A percentile compares a stretch with the other conserved stretches of the same genome.
phyloP scores from a whole-genome alignment of 768 basidiomycete species.

The Lentinula sp. region DNA sequence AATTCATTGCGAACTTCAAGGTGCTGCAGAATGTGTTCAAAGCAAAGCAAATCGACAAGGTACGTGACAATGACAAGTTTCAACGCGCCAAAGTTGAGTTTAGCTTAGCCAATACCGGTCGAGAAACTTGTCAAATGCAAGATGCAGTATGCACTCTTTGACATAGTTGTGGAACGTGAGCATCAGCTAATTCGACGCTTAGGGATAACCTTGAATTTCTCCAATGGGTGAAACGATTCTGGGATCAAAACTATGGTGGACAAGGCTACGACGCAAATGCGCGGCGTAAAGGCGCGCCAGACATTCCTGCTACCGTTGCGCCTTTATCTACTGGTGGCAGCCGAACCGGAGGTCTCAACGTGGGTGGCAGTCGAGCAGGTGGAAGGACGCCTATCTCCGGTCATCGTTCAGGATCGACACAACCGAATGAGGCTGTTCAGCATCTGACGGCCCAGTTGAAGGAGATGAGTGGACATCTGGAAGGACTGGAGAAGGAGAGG shows the following conservation, averaged over 20 bases:
- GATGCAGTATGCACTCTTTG: slow-evolving; percentile 76
- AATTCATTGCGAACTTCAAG: slow-evolving; percentile 93
- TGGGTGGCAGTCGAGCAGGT: slow-evolving; percentile 40
- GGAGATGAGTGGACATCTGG: slow-evolving; percentile 77
- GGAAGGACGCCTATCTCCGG: slow-evolving; percentile 72
- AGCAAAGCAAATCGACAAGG: slow-evolving; percentile 91
- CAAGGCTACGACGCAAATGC: slow-evolving; percentile 82
- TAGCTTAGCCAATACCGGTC: slow-evolving; percentile 81
- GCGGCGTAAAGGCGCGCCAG: slow-evolving; percentile 75
- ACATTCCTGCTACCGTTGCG: slow-evolving; percentile 74
- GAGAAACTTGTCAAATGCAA: slow-evolving; percentile 95
- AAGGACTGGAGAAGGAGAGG: slow-evolving; percentile 92
- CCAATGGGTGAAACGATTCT: slow-evolving; percentile 95
- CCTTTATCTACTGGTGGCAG: slow-evolving; percentile 41
- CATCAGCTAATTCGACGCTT: slow-evolving; percentile 5
- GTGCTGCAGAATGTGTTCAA: slow-evolving; percentile 92
- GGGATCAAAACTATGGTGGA: slow-evolving; percentile 89
- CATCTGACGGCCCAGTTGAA: slow-evolving; percentile 70
- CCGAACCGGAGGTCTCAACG: slow-evolving; percentile 22
- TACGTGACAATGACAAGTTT: slow-evolving; percentile 19
- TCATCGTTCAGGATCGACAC: slow-evolving; percentile 58
- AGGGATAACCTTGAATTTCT: slow-evolving; percentile 98
- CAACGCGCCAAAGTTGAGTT: slow-evolving; percentile 6
- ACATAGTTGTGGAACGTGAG: neutral
- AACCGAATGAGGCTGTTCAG: slow-evolving; percentile 61